Conservation (phyloP, 2,329 filamentous ascomycete genomes). For the Cordyceps sp. region DNA sequence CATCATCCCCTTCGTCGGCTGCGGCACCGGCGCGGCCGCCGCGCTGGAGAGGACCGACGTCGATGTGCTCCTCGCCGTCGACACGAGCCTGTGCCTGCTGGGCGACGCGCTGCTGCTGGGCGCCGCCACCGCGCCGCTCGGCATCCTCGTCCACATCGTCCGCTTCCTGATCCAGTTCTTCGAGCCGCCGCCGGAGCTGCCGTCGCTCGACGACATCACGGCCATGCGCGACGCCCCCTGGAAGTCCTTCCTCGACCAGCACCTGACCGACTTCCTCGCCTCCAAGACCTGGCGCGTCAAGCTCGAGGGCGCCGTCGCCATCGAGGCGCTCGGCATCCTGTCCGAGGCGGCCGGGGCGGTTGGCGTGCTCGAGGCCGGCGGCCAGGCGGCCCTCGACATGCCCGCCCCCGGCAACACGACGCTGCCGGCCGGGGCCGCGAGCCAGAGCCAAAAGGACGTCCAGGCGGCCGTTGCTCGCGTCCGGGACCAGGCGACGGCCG, state of each 20-base stretch:
- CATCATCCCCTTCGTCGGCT: constrained; percentile 1
- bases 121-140: background rate
- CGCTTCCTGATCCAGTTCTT: constrained; percentile 1
- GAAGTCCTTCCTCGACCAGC: background rate
- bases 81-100: background rate
- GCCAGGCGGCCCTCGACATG: background rate
- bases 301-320: constrained; percentile 1
- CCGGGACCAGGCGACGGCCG: background rate
- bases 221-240: background rate
- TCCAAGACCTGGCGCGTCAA: constrained; percentile 1
- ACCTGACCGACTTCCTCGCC: background rate
- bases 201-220: background rate
- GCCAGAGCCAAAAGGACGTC: background rate
- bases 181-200: constrained; percentile 1
- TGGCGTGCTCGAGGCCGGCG: background rate
- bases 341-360: background rate
- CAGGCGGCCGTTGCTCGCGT: background rate
- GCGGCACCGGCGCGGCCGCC: background rate
- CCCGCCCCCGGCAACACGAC: background rate
- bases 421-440: background rate
- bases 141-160: constrained; percentile 1
- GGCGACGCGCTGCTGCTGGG: constrained; percentile 1
- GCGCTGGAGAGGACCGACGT: background rate
- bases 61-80: background rate
- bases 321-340: background rate